phyloP scores from a whole-genome alignment of 2,329 filamentous ascomycete species.

The Pseudogymnoascus sp. region DNA sequence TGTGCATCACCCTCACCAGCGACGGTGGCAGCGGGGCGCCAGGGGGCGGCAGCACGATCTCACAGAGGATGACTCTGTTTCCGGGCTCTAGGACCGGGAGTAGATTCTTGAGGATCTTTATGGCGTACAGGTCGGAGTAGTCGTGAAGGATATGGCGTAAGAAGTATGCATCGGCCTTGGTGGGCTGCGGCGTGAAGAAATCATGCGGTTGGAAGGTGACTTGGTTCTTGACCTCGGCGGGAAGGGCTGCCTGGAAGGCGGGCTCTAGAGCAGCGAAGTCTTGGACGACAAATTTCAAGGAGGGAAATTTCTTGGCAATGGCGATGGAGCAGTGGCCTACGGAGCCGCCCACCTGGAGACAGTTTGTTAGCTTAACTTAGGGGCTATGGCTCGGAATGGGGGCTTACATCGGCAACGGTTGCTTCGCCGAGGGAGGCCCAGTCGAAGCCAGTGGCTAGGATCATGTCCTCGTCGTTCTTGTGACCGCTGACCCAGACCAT shows the following conservation, averaged over 20 bases:
- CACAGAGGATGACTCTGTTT: conserved; percentile 21
- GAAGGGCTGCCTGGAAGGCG: conserved; percentile 18
- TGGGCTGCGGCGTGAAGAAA: conserved; percentile 37
- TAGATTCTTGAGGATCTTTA: conserved; percentile 30
- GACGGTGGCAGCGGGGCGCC: conserved; percentile 27
- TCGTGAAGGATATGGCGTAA: conserved; percentile 41
- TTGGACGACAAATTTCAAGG: conserved; percentile 22
- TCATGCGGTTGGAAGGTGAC: conserved; percentile 32
- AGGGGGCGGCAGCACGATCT: conserved; percentile 9
- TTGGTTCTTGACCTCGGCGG: conserved; percentile 13
- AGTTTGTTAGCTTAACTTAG: not conserved
- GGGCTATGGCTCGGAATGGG: not conserved
- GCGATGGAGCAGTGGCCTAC: conserved; percentile 21
- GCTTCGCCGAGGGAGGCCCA: conserved; percentile 22
- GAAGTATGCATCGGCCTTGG: conserved; percentile 36
- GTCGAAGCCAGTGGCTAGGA: conserved; percentile 13
- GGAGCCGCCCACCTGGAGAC: conserved; percentile 19
- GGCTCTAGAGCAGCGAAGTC: conserved; percentile 31
- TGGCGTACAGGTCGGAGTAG: conserved; percentile 35
- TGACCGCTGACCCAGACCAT: not conserved
- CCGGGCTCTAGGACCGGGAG: conserved; percentile 34
- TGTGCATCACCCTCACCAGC: conserved; percentile 32
- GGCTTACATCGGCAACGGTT: conserved; percentile 21
- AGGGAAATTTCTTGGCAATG: conserved; percentile 20
- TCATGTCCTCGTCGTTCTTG: not conserved